Evolutionary conservation across 345 rosid genomes (phyloP).

Genomic region (Linum tenue): DNA sequence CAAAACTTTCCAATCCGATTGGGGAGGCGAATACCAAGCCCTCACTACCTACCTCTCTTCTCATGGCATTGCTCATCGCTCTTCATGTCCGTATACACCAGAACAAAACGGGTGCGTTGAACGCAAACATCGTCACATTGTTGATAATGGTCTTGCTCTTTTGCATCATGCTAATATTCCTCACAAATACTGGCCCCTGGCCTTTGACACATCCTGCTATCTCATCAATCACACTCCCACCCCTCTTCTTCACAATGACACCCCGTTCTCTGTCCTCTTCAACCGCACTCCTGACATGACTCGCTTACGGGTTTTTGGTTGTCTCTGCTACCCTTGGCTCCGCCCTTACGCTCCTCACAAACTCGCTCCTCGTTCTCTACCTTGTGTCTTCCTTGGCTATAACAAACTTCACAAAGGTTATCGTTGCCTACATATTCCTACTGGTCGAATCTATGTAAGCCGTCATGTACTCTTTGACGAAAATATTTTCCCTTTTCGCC

Average conservation of each 20-base stretch:
- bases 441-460: neutral
- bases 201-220: neutral
- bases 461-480: conserved; percentile 14
- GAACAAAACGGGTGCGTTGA: no score
- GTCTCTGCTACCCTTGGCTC: neutral
- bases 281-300: neutral
- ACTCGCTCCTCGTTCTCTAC: neutral
- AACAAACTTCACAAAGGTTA: neutral
- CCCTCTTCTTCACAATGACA: neutral
- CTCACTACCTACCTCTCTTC: no score
- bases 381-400: neutral
- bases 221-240: neutral
- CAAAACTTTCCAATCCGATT: no score
- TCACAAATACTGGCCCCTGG: neutral
- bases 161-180: neutral
- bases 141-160: neutral
- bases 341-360: neutral
- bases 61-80: no score
- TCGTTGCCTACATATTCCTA: neutral
- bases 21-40: no score
- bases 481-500: neutral
- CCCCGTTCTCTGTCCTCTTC: neutral
- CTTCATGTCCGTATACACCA: no score
- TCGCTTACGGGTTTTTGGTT: neutral
- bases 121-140: neutral